A percentile compares a stretch with the other conserved stretches of the same genome.
phyloP scores from a whole-genome alignment of 108 stramenopile species.

The Fragilariopsis cylindrus region DNA sequence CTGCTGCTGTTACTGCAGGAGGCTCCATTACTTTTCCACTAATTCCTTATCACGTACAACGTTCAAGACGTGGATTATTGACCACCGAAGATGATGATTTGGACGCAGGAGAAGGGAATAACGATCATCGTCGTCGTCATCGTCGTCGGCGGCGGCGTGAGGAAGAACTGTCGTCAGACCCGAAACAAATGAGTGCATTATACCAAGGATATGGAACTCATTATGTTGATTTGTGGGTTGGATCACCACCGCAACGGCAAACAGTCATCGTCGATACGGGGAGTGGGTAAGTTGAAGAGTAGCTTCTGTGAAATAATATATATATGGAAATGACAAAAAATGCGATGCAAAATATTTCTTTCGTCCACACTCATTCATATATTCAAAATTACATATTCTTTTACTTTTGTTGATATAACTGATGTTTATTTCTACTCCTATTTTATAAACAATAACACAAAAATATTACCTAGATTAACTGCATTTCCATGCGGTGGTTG shows the following conservation, averaged over 20 bases:
- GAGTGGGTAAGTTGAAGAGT: slow-evolving; percentile 25
- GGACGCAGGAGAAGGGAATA: neutral
- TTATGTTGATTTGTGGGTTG: slow-evolving; percentile 93
- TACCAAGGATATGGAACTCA: slow-evolving; percentile 70
- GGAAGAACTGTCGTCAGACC: neutral
- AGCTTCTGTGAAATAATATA: neutral
- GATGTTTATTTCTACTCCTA: no score
- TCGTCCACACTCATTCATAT: no score
- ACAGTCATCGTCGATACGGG: slow-evolving; percentile 98
- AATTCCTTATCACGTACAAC: slow-evolving; percentile 52
- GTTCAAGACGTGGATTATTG: slow-evolving; percentile 14
- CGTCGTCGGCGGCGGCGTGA: neutral
- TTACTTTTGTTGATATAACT: no score
- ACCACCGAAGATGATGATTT: neutral
- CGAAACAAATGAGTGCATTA: slow-evolving; percentile 37
- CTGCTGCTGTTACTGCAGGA: neutral
- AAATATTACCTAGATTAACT: slow-evolving; percentile 44
- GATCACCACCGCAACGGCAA: slow-evolving; percentile 94
- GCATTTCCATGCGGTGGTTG: slow-evolving; percentile 95
- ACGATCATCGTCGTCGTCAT: neutral
- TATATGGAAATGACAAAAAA: no score
- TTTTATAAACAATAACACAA: no score
- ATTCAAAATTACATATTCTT: no score
- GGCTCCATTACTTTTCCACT: slow-evolving; percentile 29
- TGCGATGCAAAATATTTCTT: no score